Base-by-base conservation (phyloP, 805 yeast species). In the Candida michaelii region DNA sequence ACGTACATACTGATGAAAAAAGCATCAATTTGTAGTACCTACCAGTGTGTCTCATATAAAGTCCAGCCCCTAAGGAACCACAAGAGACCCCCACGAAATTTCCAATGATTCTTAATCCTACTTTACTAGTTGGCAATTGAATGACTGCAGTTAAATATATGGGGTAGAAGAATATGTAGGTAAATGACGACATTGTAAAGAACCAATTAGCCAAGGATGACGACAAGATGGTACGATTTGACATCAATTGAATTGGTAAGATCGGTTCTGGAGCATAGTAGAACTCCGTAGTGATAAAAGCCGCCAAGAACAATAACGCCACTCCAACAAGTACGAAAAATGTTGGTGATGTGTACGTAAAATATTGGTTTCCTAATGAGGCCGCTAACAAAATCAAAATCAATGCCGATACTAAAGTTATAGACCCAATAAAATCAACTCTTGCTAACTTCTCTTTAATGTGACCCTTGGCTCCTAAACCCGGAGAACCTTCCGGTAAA, bases 131-230 rank as follows among this genome's bases (percentile, higher is more conserved):
- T 3, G 76, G 55, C 29, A 77, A 58, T 11, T 71, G 73, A 47
- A 73, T 56, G 2, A 80, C 85, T 0, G 85, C 63, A 12, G 76
- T 64, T 59, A 77, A 80, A 54, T 72, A 85, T 14, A 88, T 71
- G 1, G 96, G 96, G 3, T 82, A 71, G 60, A 82, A 87, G 63
- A 73, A 88, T 42, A 87, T 57, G 49, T 73, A 71, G 1, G 89
- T 66, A 57, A 76, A 85, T 13, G 76, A 74, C 1, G 80, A 73
- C 85, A 86, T 85, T 5, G 88, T 79, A 59, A 74, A 70, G 51
- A 85, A 81, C 79, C 86, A 80, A 59, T 82, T 83, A 33, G 83
- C 73, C 43, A 85, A 63, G 0, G 89, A 80, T 0, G 87, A 80
- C 8, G 83, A 73, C 25, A 82, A 58, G 14, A 86, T 75, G 0